phyloP scores from a whole-genome alignment of 1,284 basidiomycete species.

The Hemileia vastatrix region DNA sequence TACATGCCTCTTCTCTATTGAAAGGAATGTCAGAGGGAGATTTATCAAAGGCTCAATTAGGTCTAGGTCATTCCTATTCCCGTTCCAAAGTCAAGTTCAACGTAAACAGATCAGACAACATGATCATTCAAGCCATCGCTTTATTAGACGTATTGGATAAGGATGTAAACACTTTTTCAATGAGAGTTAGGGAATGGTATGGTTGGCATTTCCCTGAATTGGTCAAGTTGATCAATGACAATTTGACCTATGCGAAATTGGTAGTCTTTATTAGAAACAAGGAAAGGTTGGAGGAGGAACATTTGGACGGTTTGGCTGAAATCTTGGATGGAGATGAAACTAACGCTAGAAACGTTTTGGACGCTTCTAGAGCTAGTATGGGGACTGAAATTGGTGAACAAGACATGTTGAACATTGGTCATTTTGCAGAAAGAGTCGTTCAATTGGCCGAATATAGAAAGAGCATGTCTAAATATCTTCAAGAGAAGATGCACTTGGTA shows the following conservation, averaged over 20 bases:
- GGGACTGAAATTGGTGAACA: conserved; percentile 95
- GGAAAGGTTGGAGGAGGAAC: background rate
- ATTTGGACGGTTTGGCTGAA: background rate
- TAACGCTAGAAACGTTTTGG: conserved; percentile 78
- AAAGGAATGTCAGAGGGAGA: conserved; percentile 42
- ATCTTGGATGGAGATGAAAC: conserved; percentile 65
- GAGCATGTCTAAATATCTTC: conserved; percentile 85
- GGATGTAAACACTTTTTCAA: conserved; percentile 98
- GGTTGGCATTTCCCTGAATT: conserved; percentile 54
- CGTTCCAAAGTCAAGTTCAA: conserved; percentile 98
- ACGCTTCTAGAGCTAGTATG: conserved; percentile 92
- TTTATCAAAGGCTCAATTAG: conserved; percentile 40
- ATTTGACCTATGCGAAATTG: conserved; percentile 90
- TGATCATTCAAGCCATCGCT: conserved; percentile 99
- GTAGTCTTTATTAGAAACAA: conserved; percentile 73
- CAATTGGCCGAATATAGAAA: conserved; percentile 86
- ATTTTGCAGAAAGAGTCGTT: conserved; percentile 93
- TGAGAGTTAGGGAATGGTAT: conserved; percentile 67
- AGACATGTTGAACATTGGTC: conserved; percentile 88
- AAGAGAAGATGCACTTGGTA: conserved; percentile 93
- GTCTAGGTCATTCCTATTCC: conserved; percentile 41
- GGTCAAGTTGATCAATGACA: conserved; percentile 96
- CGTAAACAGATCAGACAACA: conserved; percentile 97
- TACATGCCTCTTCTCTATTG: conserved; percentile 42
- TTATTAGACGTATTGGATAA: conserved; percentile 96